These are phyloP conservation scores for Microdochium bolleyi DNA, from an alignment of 2,329 filamentous ascomycete genomes.

Conservation along the genomic window DNA sequence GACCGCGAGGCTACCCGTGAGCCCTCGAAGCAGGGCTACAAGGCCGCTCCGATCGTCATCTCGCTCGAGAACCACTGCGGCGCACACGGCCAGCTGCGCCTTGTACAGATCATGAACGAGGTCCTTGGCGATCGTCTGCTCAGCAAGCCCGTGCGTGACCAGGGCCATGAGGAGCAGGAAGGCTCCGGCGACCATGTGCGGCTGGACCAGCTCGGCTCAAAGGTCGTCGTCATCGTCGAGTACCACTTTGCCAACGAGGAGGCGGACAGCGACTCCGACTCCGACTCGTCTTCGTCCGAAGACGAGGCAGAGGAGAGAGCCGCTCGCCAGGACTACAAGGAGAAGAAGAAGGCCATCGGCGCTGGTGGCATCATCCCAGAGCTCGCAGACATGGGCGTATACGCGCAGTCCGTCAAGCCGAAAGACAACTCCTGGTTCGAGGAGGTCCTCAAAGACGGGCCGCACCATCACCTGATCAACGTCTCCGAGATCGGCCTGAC, in stretches of 20 bases:
- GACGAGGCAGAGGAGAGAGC: constrained; percentile 33
- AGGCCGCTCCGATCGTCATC: constrained; percentile 50
- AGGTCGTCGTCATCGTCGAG: constrained; percentile 61
- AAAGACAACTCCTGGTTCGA: constrained; percentile 59
- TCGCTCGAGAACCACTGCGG: constrained; percentile 63
- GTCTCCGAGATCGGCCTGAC: constrained; percentile 55
- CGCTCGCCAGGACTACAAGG: constrained; percentile 44
- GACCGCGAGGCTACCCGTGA: constrained; percentile 47
- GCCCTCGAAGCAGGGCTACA: constrained; percentile 25
- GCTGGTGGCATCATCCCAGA: constrained; percentile 51
- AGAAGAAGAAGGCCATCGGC: constrained; percentile 39
- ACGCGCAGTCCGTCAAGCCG: constrained; percentile 63
- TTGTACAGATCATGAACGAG: constrained; percentile 59
- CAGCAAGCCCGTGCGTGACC: constrained; percentile 45
- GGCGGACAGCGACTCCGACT: constrained; percentile 26
- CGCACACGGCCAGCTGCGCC: constrained; percentile 47
- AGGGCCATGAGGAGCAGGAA: constrained; percentile 47
- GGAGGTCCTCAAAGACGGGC: constrained; percentile 24
- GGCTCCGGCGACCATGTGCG: constrained; percentile 44
- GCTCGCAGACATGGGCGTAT: constrained; percentile 57
- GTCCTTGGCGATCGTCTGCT: constrained; percentile 54
- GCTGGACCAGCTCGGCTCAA: constrained; percentile 50
- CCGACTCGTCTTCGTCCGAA: constrained; percentile 17
- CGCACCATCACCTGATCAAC: constrained; percentile 38
- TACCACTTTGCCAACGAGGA: constrained; percentile 51